Percentiles rank a stretch among this genome's conserved stretches.
phyloP scores from a whole-genome alignment of 805 yeast genomes.

The Lipomyces mesembrius region DNA sequence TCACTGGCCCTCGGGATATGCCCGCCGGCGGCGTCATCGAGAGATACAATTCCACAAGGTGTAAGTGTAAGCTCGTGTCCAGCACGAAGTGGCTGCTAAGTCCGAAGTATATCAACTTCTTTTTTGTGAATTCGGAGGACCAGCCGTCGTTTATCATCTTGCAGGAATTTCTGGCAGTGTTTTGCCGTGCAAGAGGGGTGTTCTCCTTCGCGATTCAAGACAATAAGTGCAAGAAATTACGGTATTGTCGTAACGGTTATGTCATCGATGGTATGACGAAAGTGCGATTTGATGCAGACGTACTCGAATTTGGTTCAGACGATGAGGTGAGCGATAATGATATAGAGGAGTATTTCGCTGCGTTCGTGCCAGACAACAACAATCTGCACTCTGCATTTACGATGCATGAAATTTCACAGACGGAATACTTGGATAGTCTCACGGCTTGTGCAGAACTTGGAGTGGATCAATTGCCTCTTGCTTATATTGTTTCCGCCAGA shows the following conservation, averaged over 20 bases:
- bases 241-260: not conserved
- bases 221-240: not conserved
- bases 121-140: conserved; percentile 10
- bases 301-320: not conserved
- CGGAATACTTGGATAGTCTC: not conserved
- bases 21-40: conserved; percentile 8
- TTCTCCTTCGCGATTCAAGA: not conserved
- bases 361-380: not conserved
- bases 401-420: not conserved
- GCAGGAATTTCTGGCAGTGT: conserved; percentile 17
- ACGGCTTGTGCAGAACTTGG: not conserved
- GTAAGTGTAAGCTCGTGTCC: conserved; percentile 5
- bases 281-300: not conserved
- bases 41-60: conserved; percentile 15
- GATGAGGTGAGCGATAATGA: not conserved
- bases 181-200: conserved; percentile 9
- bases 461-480: conserved; percentile 1
- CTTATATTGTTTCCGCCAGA: conserved; percentile 12
- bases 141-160: conserved; percentile 1
- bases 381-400: not conserved
- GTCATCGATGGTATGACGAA: not conserved
- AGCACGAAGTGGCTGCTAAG: conserved; percentile 8
- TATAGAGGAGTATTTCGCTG: not conserved
- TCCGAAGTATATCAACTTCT: conserved; percentile 4
- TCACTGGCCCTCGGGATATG: conserved; percentile 9